Base-by-base conservation (phyloP, 208 protist genomes). In the Porcisia deanei region DNA sequence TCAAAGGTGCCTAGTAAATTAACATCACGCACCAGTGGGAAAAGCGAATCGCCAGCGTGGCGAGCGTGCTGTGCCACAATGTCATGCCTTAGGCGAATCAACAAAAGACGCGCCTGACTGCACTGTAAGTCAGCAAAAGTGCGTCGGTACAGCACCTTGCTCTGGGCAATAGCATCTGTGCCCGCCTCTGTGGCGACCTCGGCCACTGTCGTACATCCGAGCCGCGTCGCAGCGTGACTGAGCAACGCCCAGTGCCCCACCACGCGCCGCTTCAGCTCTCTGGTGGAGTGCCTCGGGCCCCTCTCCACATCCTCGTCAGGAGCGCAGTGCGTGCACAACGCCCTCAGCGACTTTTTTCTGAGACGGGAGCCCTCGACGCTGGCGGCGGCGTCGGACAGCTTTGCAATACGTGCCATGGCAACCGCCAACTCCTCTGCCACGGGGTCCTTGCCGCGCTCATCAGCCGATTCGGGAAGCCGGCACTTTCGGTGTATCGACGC, bases 201-300 rank as follows among this genome's bases (percentile, higher is more conserved):
- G 1, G 87, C 85, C 39, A 95, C 71, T 49, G 68, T 77, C n/a
- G 70, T 74, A 65, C 79, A 86, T 22, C 80, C 84, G 8, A 83
- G 71, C 43, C 85, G 81, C 45, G 80, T 76, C 25, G 87, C 87
- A 7, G 85, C 77, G 72, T 92, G 76, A 18, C 87, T 79, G 22
- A 95, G 80, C 54, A 95, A 71, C 3, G 85, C 82, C 89, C 89
- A 95, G 66, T 92, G 85, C 3, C 85, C 87, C 70, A 85, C 89
- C 6, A 86, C 83, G 18, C 79, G 83, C 2, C 71, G 71, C 74
- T 73, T 75, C 41, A 81, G 75, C 78, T 85, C 75, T 1, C 54
- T 64, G 39, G 75, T 67, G 54, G 81, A 77, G 74, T 84, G 47
- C 52, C 52, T 75, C 58, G 80, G 71, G 18, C 75, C 76, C n/a